phyloP scores from a whole-genome alignment of 2,329 filamentous ascomycete genomes.

The Aspergillus sp. region DNA sequence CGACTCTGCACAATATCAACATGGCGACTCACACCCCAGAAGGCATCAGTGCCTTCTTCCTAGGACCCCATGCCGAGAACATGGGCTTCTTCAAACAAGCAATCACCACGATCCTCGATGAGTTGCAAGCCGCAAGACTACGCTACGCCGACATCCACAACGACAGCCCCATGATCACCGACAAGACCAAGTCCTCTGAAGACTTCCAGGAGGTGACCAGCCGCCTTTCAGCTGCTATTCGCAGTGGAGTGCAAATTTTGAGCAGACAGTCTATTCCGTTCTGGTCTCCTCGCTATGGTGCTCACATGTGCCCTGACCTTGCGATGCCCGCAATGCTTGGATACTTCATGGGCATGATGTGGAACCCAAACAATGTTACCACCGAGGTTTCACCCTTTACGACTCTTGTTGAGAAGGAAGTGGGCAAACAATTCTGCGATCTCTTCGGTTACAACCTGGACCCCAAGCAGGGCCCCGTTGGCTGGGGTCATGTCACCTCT shows the following conservation, averaged over 20 bases:
- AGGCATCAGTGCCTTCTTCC: constrained; percentile 8
- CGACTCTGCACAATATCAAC: not conserved
- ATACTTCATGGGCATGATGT: constrained; percentile 52
- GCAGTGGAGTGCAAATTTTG: constrained; percentile 37
- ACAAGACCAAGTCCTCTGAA: not conserved
- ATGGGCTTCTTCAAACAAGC: constrained; percentile 40
- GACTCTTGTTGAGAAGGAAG: constrained; percentile 45
- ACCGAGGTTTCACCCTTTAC: constrained; percentile 48
- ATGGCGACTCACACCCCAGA: constrained; percentile 2
- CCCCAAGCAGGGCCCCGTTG: constrained; percentile 20
- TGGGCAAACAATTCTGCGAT: constrained; percentile 47
- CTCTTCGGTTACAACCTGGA: constrained; percentile 47
- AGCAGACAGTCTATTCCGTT: constrained; percentile 48
- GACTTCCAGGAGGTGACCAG: constrained; percentile 24
- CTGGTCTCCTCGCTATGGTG: constrained; percentile 46
- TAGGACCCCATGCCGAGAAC: constrained; percentile 25
- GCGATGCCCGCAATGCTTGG: constrained; percentile 46
- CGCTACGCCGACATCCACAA: not conserved
- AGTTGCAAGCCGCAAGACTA: constrained; percentile 31
- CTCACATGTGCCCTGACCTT: constrained; percentile 47
- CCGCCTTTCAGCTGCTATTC: constrained; percentile 36
- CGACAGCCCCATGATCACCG: constrained; percentile 5
- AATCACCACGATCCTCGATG: constrained; percentile 41
- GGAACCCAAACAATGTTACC: constrained; percentile 52
- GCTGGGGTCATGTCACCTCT: constrained; percentile 49